Percentiles rank a stretch among this genome's conserved stretches.
These are phyloP conservation scores for Boletus huronensis DNA, from an alignment of 768 basidiomycete species.

Conservation along the genomic window DNA sequence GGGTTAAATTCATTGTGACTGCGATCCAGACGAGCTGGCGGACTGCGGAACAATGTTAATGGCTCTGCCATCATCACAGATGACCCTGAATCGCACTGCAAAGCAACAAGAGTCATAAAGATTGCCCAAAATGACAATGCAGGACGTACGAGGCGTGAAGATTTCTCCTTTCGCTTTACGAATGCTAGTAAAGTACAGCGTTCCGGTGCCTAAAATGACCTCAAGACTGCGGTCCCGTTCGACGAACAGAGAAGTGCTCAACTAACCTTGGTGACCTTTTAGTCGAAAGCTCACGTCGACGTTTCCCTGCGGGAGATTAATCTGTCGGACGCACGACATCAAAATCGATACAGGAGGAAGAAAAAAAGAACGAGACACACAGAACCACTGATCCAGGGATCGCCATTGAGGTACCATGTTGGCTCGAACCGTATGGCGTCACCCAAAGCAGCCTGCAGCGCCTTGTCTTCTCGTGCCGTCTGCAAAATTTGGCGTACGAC, in stretches of 20 bases:
- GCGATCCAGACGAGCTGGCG: background rate
- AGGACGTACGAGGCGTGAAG: conserved; percentile 56
- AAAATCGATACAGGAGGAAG: background rate
- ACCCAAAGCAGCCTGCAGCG: conserved; percentile 54
- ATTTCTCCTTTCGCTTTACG: conserved; percentile 68
- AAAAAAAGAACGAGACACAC: conserved; percentile 40
- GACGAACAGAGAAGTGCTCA: background rate
- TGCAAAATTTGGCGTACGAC: conserved; percentile 65
- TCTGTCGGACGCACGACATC: conserved; percentile 37
- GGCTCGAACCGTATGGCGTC: conserved; percentile 45
- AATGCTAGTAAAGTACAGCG: conserved; percentile 81
- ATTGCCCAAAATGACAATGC: background rate
- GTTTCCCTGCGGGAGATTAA: conserved; percentile 70
- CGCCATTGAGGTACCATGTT: conserved; percentile 62
- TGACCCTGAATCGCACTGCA: conserved; percentile 64
- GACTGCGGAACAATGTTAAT: conserved; percentile 32
- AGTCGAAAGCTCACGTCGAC: conserved; percentile 76
- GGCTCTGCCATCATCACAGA: conserved; percentile 56
- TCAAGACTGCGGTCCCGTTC: background rate
- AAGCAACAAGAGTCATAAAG: background rate
- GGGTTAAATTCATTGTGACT: background rate
- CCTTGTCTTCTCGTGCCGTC: conserved; percentile 50
- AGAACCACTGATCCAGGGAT: conserved; percentile 65
- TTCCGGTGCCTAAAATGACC: conserved; percentile 54
- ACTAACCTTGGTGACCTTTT: conserved; percentile 64